Conservation (phyloP, 148 eudicot genomes). For the Dysphania ambrosioides region DNA sequence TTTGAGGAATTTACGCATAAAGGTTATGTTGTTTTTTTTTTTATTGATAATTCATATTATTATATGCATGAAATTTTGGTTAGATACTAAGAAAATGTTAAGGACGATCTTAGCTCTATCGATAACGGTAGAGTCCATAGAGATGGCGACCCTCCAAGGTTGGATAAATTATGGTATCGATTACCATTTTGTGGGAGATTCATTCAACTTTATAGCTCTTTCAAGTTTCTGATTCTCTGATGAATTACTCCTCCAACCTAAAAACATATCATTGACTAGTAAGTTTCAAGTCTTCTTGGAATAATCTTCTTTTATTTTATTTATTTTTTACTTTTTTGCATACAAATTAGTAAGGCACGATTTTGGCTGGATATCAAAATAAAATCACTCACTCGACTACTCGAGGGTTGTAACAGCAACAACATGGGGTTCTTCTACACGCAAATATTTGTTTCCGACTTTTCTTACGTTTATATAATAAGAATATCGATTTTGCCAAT, state of each 20-base stretch:
- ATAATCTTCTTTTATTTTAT: not conserved
- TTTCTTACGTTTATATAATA: too few species aligned
- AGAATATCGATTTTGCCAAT: too few species aligned
- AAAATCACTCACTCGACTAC: not conserved
- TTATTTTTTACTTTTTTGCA: too few species aligned
- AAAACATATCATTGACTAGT: not conserved
- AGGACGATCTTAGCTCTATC: too few species aligned
- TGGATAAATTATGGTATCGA: not conserved
- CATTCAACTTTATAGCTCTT: not conserved
- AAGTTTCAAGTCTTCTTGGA: not conserved
- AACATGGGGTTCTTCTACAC: not conserved
- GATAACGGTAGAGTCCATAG: not conserved
- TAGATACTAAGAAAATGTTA: too few species aligned
- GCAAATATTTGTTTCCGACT: not conserved
- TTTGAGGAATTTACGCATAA: too few species aligned
- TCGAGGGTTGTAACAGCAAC: not conserved
- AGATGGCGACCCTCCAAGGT: not conserved
- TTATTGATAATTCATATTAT: too few species aligned
- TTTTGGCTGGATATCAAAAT: not conserved
- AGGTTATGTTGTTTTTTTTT: too few species aligned
- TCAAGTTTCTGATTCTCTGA: not conserved
- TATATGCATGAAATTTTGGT: too few species aligned
- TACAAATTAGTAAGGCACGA: not conserved
- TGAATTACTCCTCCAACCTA: not conserved
- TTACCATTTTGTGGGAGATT: not conserved